phyloP scores from a whole-genome alignment of 2,329 filamentous ascomycete genomes.

The Hypoxylon sp. region DNA sequence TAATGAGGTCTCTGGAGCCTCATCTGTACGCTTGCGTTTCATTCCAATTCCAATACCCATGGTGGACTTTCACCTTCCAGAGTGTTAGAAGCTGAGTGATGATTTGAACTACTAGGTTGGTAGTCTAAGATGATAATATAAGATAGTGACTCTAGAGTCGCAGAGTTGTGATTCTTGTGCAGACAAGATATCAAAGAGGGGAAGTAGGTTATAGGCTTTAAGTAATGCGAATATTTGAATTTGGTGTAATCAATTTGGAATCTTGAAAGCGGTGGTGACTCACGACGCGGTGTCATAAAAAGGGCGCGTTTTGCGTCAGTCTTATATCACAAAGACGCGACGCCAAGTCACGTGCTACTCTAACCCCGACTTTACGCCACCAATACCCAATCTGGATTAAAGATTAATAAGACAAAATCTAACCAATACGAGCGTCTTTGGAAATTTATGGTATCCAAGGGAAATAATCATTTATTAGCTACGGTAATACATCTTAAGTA shows the following conservation, averaged over 20 bases:
- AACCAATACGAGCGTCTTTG: too few relatives aligned
- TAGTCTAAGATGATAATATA: neutral
- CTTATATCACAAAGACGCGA: conserved; percentile 34
- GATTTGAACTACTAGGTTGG: neutral
- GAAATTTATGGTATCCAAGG: too few relatives aligned
- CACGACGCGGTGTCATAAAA: conserved; percentile 42
- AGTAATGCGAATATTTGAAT: neutral
- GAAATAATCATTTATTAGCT: too few relatives aligned
- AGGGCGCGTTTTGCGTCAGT: conserved; percentile 43
- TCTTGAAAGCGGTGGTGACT: conserved; percentile 18
- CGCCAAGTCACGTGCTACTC: conserved; percentile 44
- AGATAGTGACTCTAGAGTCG: neutral
- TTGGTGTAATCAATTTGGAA: neutral
- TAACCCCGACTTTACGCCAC: neutral
- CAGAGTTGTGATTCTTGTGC: neutral
- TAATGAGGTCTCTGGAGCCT: conserved; percentile 1
- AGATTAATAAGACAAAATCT: conserved; percentile 5
- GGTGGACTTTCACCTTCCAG: neutral
- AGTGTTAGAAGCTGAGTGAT: neutral
- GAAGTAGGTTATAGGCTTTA: neutral
- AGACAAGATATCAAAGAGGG: neutral
- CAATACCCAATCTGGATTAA: neutral
- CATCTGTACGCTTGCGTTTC: conserved; percentile 50
- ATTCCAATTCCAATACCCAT: conserved; percentile 47
- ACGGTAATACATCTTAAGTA: too few relatives aligned